Evolutionary conservation across 371 early-diverging fungal species (phyloP).

Genomic region (Mortierella sp.): DNA sequence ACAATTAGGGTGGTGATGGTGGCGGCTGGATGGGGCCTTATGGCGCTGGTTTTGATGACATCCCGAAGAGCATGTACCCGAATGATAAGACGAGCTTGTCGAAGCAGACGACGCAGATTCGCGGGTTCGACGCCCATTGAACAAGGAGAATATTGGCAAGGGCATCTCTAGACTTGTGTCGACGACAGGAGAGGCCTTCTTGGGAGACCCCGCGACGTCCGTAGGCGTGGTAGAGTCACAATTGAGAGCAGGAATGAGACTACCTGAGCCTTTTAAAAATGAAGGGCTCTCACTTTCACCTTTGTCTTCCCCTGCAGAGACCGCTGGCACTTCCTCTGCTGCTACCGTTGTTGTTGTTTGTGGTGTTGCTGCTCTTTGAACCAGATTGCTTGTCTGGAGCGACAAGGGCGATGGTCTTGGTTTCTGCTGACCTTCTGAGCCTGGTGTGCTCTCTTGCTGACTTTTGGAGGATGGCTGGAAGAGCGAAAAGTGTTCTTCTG

Average conservation of each 20-base stretch:
- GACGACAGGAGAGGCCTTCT: constrained; percentile 7
- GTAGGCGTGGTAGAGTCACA: constrained; percentile 17
- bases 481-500: constrained; percentile 33
- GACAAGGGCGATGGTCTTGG: constrained; percentile 37
- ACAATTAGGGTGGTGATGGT: constrained; percentile 19
- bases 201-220: constrained; percentile 29
- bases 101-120: too few relatives aligned
- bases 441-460: constrained; percentile 14
- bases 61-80: constrained; percentile 29
- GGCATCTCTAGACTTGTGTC: constrained; percentile 14
- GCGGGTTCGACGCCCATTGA: too few relatives aligned
- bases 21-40: neutral
- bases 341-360: neutral
- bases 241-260: constrained; percentile 25
- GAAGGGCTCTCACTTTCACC: constrained; percentile 15
- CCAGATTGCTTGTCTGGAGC: neutral
- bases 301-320: neutral
- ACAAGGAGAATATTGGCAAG: constrained; percentile 4
- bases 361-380: neutral
- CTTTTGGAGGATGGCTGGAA: constrained; percentile 27
- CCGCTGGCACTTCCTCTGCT: neutral
- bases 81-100: too few relatives aligned
- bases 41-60: constrained; percentile 21
- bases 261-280: constrained; percentile 12
- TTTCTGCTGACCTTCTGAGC: constrained; percentile 16